Evolutionary conservation across 129 eudicot genomes (phyloP).

Genomic region (Scalesia atractyloides): DNA sequence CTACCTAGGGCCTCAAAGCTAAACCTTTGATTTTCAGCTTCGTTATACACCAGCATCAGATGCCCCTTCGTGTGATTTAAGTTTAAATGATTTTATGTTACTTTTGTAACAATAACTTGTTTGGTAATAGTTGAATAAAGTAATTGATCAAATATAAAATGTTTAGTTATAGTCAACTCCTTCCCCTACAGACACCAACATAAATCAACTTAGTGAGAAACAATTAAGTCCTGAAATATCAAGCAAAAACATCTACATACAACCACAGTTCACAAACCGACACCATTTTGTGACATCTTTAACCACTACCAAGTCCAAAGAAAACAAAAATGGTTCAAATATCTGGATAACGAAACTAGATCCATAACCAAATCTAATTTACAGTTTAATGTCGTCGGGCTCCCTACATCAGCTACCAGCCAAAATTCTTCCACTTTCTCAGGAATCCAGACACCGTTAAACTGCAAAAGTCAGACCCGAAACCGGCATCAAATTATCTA

Average conservation of each 20-base stretch:
- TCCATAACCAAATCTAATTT: slow-evolving; percentile 33
- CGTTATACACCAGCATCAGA: too few species aligned
- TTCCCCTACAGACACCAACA: too few species aligned
- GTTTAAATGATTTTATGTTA: too few species aligned
- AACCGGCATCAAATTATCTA: background rate
- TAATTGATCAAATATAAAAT: too few species aligned
- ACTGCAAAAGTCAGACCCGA: slow-evolving; percentile 16
- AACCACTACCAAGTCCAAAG: slow-evolving; percentile 15
- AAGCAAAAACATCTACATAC: slow-evolving; percentile 34
- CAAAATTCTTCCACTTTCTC: slow-evolving; percentile 24
- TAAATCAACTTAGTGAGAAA: background rate
- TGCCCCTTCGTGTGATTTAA: too few species aligned
- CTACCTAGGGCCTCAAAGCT: too few species aligned
- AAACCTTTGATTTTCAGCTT: too few species aligned
- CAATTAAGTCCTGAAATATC: slow-evolving; percentile 17
- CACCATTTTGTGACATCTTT: slow-evolving; percentile 9
- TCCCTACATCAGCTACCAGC: slow-evolving; percentile 22
- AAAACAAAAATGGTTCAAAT: slow-evolving; percentile 28
- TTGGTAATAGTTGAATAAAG: too few species aligned
- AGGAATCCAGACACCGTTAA: slow-evolving; percentile 8
- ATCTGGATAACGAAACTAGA: slow-evolving; percentile 20
- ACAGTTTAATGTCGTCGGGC: slow-evolving; percentile 21
- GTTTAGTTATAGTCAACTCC: too few species aligned
- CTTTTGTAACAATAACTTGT: too few species aligned
- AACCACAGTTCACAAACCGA: slow-evolving; percentile 13